These are phyloP conservation scores for Ceratobasidium sp. DNA, from an alignment of 1,284 basidiomycete genomes.

Conservation along the genomic window DNA sequence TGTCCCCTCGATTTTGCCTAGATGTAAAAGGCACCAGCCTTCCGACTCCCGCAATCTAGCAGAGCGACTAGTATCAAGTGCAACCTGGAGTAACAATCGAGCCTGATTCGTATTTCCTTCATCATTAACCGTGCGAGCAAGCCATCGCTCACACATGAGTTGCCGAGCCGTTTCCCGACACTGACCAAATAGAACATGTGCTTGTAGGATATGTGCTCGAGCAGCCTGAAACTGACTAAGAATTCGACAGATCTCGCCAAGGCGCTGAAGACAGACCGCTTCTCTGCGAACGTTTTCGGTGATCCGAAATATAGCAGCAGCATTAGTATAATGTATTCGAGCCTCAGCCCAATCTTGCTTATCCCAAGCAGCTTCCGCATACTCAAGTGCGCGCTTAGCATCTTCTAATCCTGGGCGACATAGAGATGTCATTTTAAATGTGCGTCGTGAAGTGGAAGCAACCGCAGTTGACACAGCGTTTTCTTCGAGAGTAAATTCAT, in stretches of 20 bases:
- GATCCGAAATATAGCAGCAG: slow-evolving; percentile 17
- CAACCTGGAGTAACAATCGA: slow-evolving; percentile 4
- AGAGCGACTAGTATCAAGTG: slow-evolving; percentile 32
- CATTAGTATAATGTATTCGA: slow-evolving; percentile 32
- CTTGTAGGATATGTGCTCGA: slow-evolving; percentile 30
- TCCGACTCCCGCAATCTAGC: slow-evolving; percentile 32
- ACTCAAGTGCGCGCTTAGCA: slow-evolving; percentile 4
- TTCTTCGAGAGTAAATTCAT: slow-evolving; percentile 30
- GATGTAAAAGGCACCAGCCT: slow-evolving; percentile 37
- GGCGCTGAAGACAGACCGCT: slow-evolving; percentile 32
- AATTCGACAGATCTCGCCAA: slow-evolving; percentile 25
- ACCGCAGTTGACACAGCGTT: not conserved
- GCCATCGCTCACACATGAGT: slow-evolving; percentile 39
- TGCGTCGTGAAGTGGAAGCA: not conserved
- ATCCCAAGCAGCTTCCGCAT: slow-evolving; percentile 25
- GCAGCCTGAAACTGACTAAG: slow-evolving; percentile 12
- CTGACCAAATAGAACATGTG: slow-evolving; percentile 29
- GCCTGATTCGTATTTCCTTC: slow-evolving; percentile 22
- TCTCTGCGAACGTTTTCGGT: slow-evolving; percentile 22
- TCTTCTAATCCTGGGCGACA: slow-evolving; percentile 14
- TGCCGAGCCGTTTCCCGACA: slow-evolving; percentile 27
- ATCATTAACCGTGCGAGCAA: slow-evolving; percentile 24
- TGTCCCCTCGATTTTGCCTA: slow-evolving; percentile 21
- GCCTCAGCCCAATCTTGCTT: slow-evolving; percentile 20
- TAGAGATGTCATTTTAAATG: not conserved